Conservation (phyloP, 116 monocot genomes). For the Dioscorea cayenensis region DNA sequence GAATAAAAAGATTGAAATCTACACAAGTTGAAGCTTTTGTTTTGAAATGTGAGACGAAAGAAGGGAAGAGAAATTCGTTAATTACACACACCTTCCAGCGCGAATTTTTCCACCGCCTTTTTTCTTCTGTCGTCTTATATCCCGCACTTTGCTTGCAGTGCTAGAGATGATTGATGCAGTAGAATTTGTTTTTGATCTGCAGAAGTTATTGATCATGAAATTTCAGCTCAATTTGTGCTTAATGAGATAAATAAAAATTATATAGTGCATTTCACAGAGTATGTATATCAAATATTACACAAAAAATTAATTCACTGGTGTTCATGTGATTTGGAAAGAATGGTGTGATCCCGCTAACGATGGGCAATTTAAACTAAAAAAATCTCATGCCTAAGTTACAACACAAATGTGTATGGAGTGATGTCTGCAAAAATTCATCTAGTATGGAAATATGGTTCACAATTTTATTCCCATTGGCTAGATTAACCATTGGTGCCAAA, state of each 20-base stretch:
- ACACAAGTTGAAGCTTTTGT: neutral
- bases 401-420: too few relatives aligned
- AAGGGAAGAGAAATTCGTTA: neutral
- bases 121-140: conserved; percentile 41
- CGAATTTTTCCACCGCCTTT: conserved; percentile 79
- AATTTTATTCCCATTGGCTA: too few relatives aligned
- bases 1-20: neutral
- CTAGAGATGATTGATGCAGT: conserved; percentile 53
- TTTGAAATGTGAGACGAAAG: neutral
- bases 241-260: neutral
- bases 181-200: conserved; percentile 55
- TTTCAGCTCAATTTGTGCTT: neutral
- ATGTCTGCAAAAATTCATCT: too few relatives aligned
- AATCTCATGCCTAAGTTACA: too few relatives aligned
- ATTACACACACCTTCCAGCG: conserved; percentile 79
- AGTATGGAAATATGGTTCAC: too few relatives aligned
- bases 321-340: too few relatives aligned
- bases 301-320: too few relatives aligned
- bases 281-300: too few relatives aligned
- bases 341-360: too few relatives aligned
- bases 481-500: too few relatives aligned
- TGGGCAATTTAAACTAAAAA: too few relatives aligned
- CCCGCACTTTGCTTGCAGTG: conserved; percentile 44
- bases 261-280: too few relatives aligned
- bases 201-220: neutral